Base-by-base conservation (phyloP, 768 basidiomycete genomes). In the Paxillus rubicundulus region DNA sequence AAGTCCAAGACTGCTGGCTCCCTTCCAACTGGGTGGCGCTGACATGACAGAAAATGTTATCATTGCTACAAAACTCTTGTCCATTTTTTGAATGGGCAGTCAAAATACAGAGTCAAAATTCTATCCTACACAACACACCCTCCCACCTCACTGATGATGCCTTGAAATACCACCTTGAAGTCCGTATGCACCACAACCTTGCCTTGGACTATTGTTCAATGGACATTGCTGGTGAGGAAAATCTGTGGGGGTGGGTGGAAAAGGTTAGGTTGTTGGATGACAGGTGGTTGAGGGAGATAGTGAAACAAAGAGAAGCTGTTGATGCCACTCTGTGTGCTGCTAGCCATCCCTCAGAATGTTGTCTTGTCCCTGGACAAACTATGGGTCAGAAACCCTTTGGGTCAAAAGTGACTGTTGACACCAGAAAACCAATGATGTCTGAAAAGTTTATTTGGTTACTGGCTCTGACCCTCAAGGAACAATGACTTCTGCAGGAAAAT, bases 131-230 rank as follows among this genome's bases (percentile, higher is more conserved):
- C 1, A 50, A 44, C 5, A 61, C 52, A 0, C 7, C 48, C 1
- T 58, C 54, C 1, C 55, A 61, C 36, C 49, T 64, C 1, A n/a
- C 16, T 8, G 40, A 60, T 1, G 38, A 16, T 0, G 18, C 17
- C 3, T 46, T 67, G 2, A 43, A 47, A 8, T 44, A 47, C 18
- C 59, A 56, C n/a, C 53, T 64, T 9, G 54, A 63, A 30, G 53
- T 63, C 1, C 40, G 53, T n/a, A 54, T 64, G 52, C 41, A 58
- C 13, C 13, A 33, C 0, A 44, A 59, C 1, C 57, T 69, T 1
- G 24, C 36, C 5, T 18, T 21, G 1, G 43, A 46, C 2, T 60
- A 54, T 36, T n/a, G 36, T 3, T 27, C 27, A 10, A n/a, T 32
- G 1, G 32, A 34, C 1, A 28, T 28, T 36, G 27, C 14, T 2